A percentile compares a stretch with the other conserved stretches of the same genome.
Evolutionary conservation across 78 protist species (phyloP).

Genomic region (Dictyostelium citrinum): DNA sequence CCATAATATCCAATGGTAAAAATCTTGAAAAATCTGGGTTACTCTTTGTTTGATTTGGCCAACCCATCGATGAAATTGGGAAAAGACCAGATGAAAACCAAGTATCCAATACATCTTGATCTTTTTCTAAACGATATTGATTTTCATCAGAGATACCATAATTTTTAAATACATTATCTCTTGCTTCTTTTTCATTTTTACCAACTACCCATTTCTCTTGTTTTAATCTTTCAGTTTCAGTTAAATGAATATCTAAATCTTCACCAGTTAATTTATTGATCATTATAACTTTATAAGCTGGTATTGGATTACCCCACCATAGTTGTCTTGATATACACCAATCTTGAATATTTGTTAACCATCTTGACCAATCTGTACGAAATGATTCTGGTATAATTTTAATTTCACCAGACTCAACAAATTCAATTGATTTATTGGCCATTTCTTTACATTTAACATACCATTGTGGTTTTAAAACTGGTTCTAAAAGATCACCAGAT

Average conservation of each 20-base stretch:
- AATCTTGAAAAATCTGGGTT: conserved; percentile 66
- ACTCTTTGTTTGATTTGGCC: conserved; percentile 90
- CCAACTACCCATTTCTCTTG: conserved; percentile 83
- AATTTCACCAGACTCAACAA: conserved; percentile 77
- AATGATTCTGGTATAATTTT: conserved; percentile 80
- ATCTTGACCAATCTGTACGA: conserved; percentile 51
- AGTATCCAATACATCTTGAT: conserved; percentile 97
- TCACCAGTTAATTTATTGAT: not conserved
- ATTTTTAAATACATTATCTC: not conserved
- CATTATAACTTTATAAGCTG: conserved; percentile 91
- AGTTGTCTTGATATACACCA: conserved; percentile 99
- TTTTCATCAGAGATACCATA: not conserved
- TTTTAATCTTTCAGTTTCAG: not conserved
- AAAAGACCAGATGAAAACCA: conserved; percentile 98
- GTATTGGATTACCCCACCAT: conserved; percentile 99
- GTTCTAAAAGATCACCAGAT: conserved; percentile 94
- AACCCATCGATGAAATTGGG: conserved; percentile 98
- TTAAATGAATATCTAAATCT: not conserved
- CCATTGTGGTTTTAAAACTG: conserved; percentile 97
- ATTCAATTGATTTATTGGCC: conserved; percentile 59
- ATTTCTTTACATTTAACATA: conserved; percentile 80
- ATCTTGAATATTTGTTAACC: conserved; percentile 87
- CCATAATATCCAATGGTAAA: conserved; percentile 92
- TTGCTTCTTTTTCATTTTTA: conserved; percentile 45
- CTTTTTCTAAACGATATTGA: conserved; percentile 71